A percentile compares a stretch with the other conserved stretches of the same genome.
phyloP scores from a whole-genome alignment of 805 yeast species.

The Metschnikowia dekortorum region DNA sequence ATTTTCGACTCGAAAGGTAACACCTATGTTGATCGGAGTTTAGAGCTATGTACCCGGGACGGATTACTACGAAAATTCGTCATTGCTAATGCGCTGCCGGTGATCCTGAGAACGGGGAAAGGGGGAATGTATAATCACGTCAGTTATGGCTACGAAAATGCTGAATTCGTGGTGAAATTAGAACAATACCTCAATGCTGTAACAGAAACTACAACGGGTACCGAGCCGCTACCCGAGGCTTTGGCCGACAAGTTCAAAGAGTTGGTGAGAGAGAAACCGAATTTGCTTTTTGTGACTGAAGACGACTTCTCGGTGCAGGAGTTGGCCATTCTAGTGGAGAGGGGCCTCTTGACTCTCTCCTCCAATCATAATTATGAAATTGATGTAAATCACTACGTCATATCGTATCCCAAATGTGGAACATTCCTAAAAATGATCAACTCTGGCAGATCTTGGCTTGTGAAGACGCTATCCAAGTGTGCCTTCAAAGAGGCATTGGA shows the following conservation, averaged over 20 bases:
- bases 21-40: constrained; percentile 47
- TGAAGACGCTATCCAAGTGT: constrained; percentile 30
- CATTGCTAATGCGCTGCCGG: constrained; percentile 42
- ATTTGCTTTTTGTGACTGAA: constrained; percentile 24
- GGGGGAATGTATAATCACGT: constrained; percentile 16
- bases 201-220: constrained; percentile 6
- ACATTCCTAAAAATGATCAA: constrained; percentile 42
- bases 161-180: constrained; percentile 32
- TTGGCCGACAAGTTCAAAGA: constrained; percentile 21
- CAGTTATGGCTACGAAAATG: constrained; percentile 41
- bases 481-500: constrained; percentile 44
- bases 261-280: constrained; percentile 22
- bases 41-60: constrained; percentile 33
- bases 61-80: constrained; percentile 38
- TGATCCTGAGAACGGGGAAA: constrained; percentile 37
- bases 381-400: constrained; percentile 35
- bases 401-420: constrained; percentile 51
- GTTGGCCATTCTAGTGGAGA: constrained; percentile 30
- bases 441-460: constrained; percentile 42
- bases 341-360: constrained; percentile 43
- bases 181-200: constrained; percentile 22
- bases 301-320: constrained; percentile 23
- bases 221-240: constrained; percentile 6
- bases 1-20: constrained; percentile 40
- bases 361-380: constrained; percentile 42